Conservation (phyloP, 352 stramenopile species). For the Phytophthora macrochlamydospora region DNA sequence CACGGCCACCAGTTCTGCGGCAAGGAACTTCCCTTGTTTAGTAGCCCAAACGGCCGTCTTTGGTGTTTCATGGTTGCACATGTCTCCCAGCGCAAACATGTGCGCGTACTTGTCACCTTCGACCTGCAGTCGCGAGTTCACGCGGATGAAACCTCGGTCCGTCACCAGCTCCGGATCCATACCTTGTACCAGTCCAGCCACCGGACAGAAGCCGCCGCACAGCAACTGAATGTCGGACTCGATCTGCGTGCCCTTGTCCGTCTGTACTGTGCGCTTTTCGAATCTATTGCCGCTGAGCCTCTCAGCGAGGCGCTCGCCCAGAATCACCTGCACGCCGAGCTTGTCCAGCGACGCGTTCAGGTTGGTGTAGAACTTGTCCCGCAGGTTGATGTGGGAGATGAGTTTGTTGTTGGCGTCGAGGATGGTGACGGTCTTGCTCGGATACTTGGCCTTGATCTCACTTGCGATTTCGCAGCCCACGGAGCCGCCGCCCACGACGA, state of each 20-base stretch:
- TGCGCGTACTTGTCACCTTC: conserved; percentile 34
- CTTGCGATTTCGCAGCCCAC: conserved; percentile 66
- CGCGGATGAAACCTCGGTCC: conserved; percentile 32
- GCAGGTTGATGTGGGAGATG: conserved; percentile 36
- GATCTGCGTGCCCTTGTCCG: conserved; percentile 44
- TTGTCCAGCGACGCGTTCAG: conserved; percentile 27
- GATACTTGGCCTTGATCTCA: conserved; percentile 63
- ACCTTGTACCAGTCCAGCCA: conserved; percentile 19
- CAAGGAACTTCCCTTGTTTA: conserved; percentile 37
- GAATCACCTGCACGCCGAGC: conserved; percentile 49
- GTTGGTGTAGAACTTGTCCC: conserved; percentile 40
- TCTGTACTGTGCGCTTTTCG: conserved; percentile 37
- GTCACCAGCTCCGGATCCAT: conserved; percentile 40
- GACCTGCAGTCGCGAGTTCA: conserved; percentile 47
- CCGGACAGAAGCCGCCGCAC: conserved; percentile 29
- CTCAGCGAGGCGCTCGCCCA: conserved; percentile 43
- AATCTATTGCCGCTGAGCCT: conserved; percentile 36
- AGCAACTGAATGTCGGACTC: conserved; percentile 44
- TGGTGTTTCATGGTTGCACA: conserved; percentile 36
- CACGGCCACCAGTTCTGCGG: conserved; percentile 21
- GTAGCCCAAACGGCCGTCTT: conserved; percentile 40
- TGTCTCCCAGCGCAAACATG: conserved; percentile 49
- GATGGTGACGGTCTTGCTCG: conserved; percentile 64
- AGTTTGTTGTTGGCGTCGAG: conserved; percentile 44
- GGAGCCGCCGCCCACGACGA: conserved; percentile 64